Conservation (phyloP, 1,284 basidiomycete species). For the Ceratobasidium sp. region DNA sequence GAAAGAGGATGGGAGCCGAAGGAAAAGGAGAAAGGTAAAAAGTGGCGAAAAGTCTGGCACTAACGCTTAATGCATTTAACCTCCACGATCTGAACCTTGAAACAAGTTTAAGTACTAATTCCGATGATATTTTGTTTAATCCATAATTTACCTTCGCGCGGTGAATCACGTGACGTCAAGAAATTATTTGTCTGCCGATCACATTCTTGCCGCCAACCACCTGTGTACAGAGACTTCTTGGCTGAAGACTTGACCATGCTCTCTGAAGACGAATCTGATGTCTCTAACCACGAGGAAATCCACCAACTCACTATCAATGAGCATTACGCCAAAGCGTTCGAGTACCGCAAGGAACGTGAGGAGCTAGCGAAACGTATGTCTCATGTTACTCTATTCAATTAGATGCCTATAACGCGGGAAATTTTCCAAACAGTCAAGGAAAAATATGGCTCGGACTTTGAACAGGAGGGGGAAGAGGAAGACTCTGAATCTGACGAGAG, state of each 20-base stretch:
- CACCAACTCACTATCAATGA: slow-evolving; percentile 79
- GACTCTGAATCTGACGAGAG: slow-evolving; percentile 85
- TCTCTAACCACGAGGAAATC: slow-evolving; percentile 11
- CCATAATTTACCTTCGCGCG: neutral
- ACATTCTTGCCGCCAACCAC: neutral
- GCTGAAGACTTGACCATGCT: slow-evolving; percentile 11
- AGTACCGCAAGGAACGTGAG: slow-evolving; percentile 84
- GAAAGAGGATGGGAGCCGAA: slow-evolving; percentile 14
- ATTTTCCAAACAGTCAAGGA: slow-evolving; percentile 73
- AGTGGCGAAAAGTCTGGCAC: neutral
- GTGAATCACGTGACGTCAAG: neutral
- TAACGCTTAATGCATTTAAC: neutral
- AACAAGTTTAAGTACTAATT: neutral
- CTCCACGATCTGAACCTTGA: neutral
- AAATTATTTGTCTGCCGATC: slow-evolving; percentile 13
- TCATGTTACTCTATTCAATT: neutral
- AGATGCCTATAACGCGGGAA: neutral
- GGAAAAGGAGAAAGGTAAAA: slow-evolving; percentile 21
- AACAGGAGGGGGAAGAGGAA: slow-evolving; percentile 62
- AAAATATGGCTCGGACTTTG: slow-evolving; percentile 83
- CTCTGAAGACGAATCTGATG: slow-evolving; percentile 31
- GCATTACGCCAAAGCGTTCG: slow-evolving; percentile 85
- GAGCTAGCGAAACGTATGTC: slow-evolving; percentile 81
- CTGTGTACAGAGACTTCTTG: neutral
- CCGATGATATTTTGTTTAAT: neutral